These are phyloP conservation scores for Capronia coronata DNA, from an alignment of 2,329 filamentous ascomycete species.

Conservation along the genomic window DNA sequence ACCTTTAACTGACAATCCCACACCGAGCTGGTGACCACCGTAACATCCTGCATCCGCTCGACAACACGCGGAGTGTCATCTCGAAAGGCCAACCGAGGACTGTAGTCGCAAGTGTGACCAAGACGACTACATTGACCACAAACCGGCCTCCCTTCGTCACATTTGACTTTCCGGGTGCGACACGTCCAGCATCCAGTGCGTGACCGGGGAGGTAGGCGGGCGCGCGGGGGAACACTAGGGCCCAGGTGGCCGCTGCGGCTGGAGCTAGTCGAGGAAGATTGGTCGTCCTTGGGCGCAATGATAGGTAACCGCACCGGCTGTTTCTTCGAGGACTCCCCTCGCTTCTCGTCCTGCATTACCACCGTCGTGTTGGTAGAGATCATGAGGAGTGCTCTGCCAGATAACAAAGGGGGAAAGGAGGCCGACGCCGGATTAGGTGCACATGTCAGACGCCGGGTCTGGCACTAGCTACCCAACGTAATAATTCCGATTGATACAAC, in stretches of 20 bases:
- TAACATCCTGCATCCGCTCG: slow-evolving; percentile 48
- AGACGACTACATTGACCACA: slow-evolving; percentile 53
- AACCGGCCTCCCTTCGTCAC: slow-evolving; percentile 49
- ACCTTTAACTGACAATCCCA: slow-evolving; percentile 49
- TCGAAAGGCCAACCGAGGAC: slow-evolving; percentile 49
- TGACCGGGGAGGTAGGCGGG: slow-evolving; percentile 48
- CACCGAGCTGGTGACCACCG: slow-evolving; percentile 46
- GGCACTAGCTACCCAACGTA: slow-evolving; percentile 8
- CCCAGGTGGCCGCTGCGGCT: slow-evolving; percentile 33
- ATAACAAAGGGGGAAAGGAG: neutral
- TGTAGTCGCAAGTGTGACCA: slow-evolving; percentile 53
- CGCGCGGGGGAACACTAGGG: slow-evolving; percentile 35
- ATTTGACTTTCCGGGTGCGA: slow-evolving; percentile 43
- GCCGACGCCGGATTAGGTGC: slow-evolving; percentile 15
- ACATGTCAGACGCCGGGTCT: slow-evolving; percentile 16
- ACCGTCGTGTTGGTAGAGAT: slow-evolving; percentile 32
- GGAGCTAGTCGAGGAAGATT: slow-evolving; percentile 30
- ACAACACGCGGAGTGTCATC: slow-evolving; percentile 49
- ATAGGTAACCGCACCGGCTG: slow-evolving; percentile 37
- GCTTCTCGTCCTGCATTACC: slow-evolving; percentile 35
- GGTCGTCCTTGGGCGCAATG: slow-evolving; percentile 42
- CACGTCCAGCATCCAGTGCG: slow-evolving; percentile 47
- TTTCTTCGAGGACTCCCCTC: slow-evolving; percentile 35
- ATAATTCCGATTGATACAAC: neutral
- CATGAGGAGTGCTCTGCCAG: slow-evolving; percentile 30